Evolutionary conservation across 2,329 filamentous ascomycete genomes (phyloP).

Genomic region (Fusarium denticulatum): DNA sequence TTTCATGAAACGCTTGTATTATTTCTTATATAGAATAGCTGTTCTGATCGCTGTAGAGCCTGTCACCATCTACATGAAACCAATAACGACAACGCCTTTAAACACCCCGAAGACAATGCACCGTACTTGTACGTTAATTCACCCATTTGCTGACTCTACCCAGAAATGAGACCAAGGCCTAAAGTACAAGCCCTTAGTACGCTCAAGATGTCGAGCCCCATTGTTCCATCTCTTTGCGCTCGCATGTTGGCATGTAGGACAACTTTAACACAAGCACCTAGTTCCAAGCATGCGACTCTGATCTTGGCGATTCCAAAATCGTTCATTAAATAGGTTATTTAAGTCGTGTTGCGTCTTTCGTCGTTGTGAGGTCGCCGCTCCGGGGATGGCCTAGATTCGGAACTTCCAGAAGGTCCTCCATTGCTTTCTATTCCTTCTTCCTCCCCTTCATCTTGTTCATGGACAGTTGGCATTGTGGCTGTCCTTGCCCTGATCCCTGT

Average conservation of each 20-base stretch:
- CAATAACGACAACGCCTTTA: slow-evolving; percentile 15
- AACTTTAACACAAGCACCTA: background rate
- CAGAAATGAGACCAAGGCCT: background rate
- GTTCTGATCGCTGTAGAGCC: slow-evolving; percentile 3
- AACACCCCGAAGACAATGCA: slow-evolving; percentile 15
- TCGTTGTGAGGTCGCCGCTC: background rate
- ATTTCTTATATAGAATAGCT: background rate
- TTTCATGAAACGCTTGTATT: slow-evolving; percentile 6
- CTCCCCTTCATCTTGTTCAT: background rate
- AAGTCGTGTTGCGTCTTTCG: background rate
- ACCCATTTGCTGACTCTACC: background rate
- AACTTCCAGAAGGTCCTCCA: background rate
- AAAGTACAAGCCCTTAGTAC: background rate
- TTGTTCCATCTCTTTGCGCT: background rate
- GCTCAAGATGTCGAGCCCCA: background rate
- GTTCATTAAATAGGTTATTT: background rate
- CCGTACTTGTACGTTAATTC: slow-evolving; percentile 7
- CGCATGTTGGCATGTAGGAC: background rate
- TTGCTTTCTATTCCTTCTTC: background rate
- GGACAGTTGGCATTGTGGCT: background rate
- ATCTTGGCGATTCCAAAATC: background rate
- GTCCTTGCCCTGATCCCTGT: background rate
- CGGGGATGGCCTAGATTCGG: background rate
- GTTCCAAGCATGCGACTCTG: background rate
- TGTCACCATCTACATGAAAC: slow-evolving; percentile 25